phyloP scores from a whole-genome alignment of 1,284 basidiomycete species.

The Marasmius sp. region DNA sequence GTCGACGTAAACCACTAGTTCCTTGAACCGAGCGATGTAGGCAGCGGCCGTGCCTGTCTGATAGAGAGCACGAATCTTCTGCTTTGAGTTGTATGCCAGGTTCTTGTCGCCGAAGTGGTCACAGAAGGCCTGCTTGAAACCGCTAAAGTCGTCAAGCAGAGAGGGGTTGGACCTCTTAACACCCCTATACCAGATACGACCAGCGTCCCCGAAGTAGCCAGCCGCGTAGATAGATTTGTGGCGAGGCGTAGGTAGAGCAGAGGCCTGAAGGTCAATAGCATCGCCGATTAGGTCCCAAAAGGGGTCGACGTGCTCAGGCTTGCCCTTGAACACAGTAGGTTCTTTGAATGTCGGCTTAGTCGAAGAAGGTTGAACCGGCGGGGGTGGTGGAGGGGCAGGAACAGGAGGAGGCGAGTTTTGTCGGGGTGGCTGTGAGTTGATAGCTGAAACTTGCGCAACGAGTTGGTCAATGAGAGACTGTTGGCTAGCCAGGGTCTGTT shows the following conservation, averaged over 20 bases:
- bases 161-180: neutral
- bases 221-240: neutral
- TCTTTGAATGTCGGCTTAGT: too few relatives aligned
- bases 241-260: neutral
- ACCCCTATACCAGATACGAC: too few relatives aligned
- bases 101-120: neutral
- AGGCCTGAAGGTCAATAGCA: neutral
- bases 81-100: neutral
- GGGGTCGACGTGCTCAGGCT: neutral
- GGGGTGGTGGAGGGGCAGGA: too few relatives aligned
- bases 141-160: neutral
- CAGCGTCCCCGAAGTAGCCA: too few relatives aligned
- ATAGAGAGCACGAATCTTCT: neutral
- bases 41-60: neutral
- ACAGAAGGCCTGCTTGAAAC: neutral
- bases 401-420: too few relatives aligned
- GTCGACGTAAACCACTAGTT: neutral
- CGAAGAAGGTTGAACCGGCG: too few relatives aligned
- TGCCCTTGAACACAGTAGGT: neutral
- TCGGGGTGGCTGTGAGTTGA: too few relatives aligned
- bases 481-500: too few relatives aligned
- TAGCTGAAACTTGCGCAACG: too few relatives aligned
- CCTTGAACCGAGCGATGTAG: neutral
- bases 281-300: neutral
- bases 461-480: too few relatives aligned